phyloP scores from a whole-genome alignment of 306 rosid genomes.

The Cicer judaicum region DNA sequence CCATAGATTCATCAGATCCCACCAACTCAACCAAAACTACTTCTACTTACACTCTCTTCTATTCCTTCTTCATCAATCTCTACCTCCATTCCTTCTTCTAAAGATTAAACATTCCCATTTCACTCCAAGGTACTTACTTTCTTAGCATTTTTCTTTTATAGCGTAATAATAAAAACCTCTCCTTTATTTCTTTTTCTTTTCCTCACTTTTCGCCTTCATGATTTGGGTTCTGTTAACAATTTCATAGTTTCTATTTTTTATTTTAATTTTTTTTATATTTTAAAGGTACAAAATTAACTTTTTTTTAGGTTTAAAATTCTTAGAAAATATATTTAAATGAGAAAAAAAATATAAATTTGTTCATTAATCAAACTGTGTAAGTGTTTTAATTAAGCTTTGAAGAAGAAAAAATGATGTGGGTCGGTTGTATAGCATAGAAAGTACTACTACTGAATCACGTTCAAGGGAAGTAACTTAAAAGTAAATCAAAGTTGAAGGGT shows the following conservation, averaged over 20 bases:
- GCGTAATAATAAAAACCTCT: not conserved
- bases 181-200: conserved; percentile 27
- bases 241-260: not conserved
- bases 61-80: not conserved
- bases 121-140: conserved; percentile 38
- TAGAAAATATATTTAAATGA: conserved; percentile 8
- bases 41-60: not conserved
- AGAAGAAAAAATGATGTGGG: not conserved
- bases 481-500: conserved; percentile 19
- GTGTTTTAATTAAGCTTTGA: not conserved
- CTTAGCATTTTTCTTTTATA: conserved; percentile 11
- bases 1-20: conserved; percentile 81
- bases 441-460: conserved; percentile 20
- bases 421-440: conserved; percentile 21
- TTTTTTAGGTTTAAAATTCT: not conserved
- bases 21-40: conserved; percentile 14
- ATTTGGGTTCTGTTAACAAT: not conserved
- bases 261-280: not conserved
- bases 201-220: not conserved
- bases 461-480: not conserved
- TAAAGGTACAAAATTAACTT: not conserved
- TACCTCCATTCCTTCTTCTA: conserved; percentile 30
- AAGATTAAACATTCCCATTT: not conserved
- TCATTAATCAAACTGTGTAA: not conserved
- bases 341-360: not conserved